phyloP scores from a whole-genome alignment of 2,329 filamentous ascomycete genomes.

The Fusarium anguioides region DNA sequence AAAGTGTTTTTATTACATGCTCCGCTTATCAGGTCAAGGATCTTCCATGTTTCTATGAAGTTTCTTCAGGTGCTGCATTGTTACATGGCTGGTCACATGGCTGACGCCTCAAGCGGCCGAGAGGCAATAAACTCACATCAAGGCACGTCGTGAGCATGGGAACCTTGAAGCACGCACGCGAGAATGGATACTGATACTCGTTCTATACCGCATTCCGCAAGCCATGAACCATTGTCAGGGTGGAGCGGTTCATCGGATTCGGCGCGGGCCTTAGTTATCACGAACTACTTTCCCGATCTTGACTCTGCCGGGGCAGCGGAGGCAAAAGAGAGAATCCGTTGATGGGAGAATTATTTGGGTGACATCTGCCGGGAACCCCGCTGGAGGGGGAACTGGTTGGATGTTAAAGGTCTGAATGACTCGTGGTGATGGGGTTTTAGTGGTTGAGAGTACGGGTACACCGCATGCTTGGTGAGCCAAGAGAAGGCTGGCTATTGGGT shows the following conservation, averaged over 20 bases:
- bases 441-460: slow-evolving; percentile 12
- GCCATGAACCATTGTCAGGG: slow-evolving; percentile 12
- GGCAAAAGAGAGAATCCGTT: neutral
- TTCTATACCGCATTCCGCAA: neutral
- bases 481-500: neutral
- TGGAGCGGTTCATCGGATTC: slow-evolving; percentile 27
- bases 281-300: slow-evolving; percentile 18
- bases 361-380: neutral
- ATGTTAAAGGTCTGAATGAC: slow-evolving; percentile 12
- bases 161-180: slow-evolving; percentile 19
- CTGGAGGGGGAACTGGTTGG: slow-evolving; percentile 8
- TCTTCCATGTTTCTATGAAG: neutral
- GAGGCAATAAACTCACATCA: slow-evolving; percentile 2
- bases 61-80: neutral
- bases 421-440: slow-evolving; percentile 7
- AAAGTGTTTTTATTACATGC: neutral
- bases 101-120: slow-evolving; percentile 15
- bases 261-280: slow-evolving; percentile 28
- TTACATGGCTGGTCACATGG: slow-evolving; percentile 22
- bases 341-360: neutral
- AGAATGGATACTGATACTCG: slow-evolving; percentile 16
- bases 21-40: too few relatives aligned
- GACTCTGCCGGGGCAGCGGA: slow-evolving; percentile 17
- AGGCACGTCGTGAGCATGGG: neutral
- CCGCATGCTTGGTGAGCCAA: slow-evolving; percentile 17